Conservation (phyloP, 2,329 filamentous ascomycete species). For the Lecanicillium sp. region DNA sequence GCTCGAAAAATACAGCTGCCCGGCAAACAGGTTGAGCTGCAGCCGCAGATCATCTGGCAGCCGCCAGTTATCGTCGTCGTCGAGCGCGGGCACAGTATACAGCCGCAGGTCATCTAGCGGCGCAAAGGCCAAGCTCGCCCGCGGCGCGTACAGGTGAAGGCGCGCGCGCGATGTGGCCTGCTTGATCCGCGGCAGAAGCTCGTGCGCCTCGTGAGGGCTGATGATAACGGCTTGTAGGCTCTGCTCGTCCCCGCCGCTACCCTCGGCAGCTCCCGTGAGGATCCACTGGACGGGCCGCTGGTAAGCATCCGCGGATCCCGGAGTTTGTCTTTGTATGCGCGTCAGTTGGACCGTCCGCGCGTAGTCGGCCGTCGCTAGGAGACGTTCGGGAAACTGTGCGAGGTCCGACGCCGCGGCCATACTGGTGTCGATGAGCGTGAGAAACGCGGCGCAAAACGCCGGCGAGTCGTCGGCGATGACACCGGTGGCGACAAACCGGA, state of each 20-base stretch:
- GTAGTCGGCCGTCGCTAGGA: not conserved
- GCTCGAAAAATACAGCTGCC: conserved; percentile 56
- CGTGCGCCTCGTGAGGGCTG: conserved; percentile 55
- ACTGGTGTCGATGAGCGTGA: not conserved
- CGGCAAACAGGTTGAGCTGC: conserved; percentile 58
- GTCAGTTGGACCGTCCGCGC: not conserved
- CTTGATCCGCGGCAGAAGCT: conserved; percentile 35
- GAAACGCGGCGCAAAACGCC: not conserved
- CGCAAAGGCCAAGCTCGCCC: not conserved
- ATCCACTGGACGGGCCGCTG: conserved; percentile 8
- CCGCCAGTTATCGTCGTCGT: not conserved
- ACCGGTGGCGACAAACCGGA: not conserved
- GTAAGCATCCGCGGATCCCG: not conserved
- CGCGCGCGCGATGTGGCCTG: conserved; percentile 23
- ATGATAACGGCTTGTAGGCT: conserved; percentile 42
- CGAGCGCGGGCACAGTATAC: not conserved
- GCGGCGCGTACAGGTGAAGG: conserved; percentile 41
- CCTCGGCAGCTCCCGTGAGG: not conserved
- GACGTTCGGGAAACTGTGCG: not conserved
- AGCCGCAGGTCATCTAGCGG: conserved; percentile 1
- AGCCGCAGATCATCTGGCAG: not conserved
- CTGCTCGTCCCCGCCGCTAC: not conserved
- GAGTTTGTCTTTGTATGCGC: not conserved
- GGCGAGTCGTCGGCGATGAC: not conserved
- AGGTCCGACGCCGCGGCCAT: not conserved